These are phyloP conservation scores for Lyophyllum decastes DNA, from an alignment of 768 basidiomycete genomes.

Conservation along the genomic window DNA sequence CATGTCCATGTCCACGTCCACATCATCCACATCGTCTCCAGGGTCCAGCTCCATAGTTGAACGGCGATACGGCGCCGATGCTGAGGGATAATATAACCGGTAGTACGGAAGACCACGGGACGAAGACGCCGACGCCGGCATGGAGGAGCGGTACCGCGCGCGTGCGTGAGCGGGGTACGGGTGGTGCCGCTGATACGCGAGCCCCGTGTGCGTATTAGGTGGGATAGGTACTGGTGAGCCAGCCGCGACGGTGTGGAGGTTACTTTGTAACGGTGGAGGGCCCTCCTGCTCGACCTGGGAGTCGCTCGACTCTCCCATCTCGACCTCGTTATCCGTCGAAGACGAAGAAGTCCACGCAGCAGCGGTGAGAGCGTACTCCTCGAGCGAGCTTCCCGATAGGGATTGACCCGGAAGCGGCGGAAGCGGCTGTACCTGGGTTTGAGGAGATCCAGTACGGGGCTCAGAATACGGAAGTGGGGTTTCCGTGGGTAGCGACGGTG, in stretches of 20 bases:
- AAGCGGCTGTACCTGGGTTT: neutral
- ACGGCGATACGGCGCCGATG: neutral
- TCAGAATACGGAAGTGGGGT: neutral
- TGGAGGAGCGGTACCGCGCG: neutral
- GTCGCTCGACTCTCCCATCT: neutral
- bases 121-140: neutral
- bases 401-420: slow-evolving; percentile 11
- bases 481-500: neutral
- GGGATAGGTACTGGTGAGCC: neutral
- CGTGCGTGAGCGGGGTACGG: neutral
- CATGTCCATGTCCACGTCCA: neutral
- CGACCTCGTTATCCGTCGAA: neutral
- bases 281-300: neutral
- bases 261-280: neutral
- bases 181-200: neutral
- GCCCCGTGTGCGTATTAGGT: neutral
- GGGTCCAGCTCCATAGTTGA: neutral
- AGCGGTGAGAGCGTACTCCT: slow-evolving; percentile 9
- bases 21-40: neutral
- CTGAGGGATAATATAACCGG: slow-evolving; percentile 3
- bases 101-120: neutral
- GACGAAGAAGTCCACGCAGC: slow-evolving; percentile 10
- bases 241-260: neutral
- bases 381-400: neutral
- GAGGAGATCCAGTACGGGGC: neutral